phyloP scores from a whole-genome alignment of 768 basidiomycete species.

The Cubamyces sp. region DNA sequence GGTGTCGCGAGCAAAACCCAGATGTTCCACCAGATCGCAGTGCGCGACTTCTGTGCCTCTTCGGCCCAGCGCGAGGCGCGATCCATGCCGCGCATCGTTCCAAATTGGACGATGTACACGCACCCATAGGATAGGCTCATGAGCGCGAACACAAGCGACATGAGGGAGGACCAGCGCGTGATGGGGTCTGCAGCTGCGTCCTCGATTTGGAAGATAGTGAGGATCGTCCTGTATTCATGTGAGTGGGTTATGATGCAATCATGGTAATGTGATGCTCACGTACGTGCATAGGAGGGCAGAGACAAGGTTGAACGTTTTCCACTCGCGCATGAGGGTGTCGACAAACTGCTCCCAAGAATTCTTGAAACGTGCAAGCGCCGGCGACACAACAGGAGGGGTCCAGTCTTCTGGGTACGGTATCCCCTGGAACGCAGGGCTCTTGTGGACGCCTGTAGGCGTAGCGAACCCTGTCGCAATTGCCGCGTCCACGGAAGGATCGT shows the following conservation, averaged over 20 bases:
- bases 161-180: slow-evolving; percentile 61
- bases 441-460: slow-evolving; percentile 10
- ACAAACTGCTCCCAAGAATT: slow-evolving; percentile 72
- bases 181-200: slow-evolving; percentile 60
- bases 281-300: slow-evolving; percentile 63
- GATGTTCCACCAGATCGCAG: slow-evolving; percentile 62
- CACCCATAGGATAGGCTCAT: slow-evolving; percentile 78
- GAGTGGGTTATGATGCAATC: background rate
- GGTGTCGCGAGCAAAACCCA: slow-evolving; percentile 73
- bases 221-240: slow-evolving; percentile 50
- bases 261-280: slow-evolving; percentile 27
- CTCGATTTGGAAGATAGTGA: slow-evolving; percentile 66
- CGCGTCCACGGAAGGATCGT: slow-evolving; percentile 17
- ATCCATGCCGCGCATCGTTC: slow-evolving; percentile 72
- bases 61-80: slow-evolving; percentile 76
- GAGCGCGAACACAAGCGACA: slow-evolving; percentile 67
- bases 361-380: slow-evolving; percentile 66
- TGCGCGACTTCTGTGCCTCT: slow-evolving; percentile 60
- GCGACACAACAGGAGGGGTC: slow-evolving; percentile 55
- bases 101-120: slow-evolving; percentile 72
- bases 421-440: slow-evolving; percentile 3
- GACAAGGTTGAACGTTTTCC: slow-evolving; percentile 78
- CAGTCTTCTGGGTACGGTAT: slow-evolving; percentile 43
- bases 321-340: slow-evolving; percentile 69
- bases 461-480: slow-evolving; percentile 19